Base-by-base conservation (phyloP, 129 eudicot species). In the Logfia minima region DNA sequence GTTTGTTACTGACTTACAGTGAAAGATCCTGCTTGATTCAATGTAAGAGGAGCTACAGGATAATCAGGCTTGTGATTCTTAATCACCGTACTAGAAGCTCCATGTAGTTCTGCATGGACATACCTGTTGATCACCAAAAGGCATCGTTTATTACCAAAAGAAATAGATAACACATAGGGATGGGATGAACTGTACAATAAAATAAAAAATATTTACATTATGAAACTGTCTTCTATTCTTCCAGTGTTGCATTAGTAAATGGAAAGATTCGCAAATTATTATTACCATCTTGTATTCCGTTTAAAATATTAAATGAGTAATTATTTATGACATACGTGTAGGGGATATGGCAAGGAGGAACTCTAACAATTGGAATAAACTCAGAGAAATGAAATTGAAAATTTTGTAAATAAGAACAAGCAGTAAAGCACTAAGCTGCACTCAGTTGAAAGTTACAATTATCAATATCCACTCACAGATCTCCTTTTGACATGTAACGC, bases 1-100 rank as follows among this genome's bases (percentile, higher is more conserved):
- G 39, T 41, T 80, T 68, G 53, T n/a, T 21, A 81, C 0, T 17
- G 41, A 77, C 96, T 89, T 79, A 94, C 98, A 61, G 98, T 94
- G 84, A 81, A 94, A 62, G 93, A 94, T 91, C 98, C 98, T 61
- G 98, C 96, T 87, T 94, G 98, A 83, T 91, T 94, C 78, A 94
- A 75, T 64, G 98, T 94, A 72, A 94, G 93, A 72, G 97, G 98
- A 53, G 98, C 96, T 41, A 94, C 93, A 78, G 96, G 93, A 70
- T 18, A 73, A 62, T 91, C 98, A 52, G 98, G 98, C 77, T 87
- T 94, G 87, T 94, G 97, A 82, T 94, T 94, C 86, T 94, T 94
- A 81, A 94, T 94, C 62, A 94, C 87, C 9, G 97, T 94, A 82
- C 98, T 94, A 19, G 98, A 94, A 84, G 98, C 97, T 77, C 98